phyloP scores from a whole-genome alignment of 345 rosid genomes.

The Linum usitatissimum region DNA sequence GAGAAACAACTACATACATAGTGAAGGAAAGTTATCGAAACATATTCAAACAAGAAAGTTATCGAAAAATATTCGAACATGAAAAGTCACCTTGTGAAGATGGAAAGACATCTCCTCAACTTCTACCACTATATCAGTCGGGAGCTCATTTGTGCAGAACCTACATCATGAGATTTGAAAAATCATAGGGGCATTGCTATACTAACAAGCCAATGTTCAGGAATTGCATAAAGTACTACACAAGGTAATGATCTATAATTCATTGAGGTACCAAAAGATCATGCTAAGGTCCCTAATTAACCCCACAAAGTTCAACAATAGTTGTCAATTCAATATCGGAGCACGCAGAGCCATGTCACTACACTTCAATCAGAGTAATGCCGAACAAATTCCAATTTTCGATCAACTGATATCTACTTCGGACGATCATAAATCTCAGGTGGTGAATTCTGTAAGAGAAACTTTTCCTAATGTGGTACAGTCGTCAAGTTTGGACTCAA shows the following conservation, averaged over 20 bases:
- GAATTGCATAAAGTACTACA: background rate
- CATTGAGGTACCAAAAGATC: background rate
- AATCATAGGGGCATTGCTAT: background rate
- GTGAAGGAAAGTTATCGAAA: too few relatives aligned
- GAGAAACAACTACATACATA: constrained; percentile 9
- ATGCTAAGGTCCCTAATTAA: background rate
- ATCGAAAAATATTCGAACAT: background rate
- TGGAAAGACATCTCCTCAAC: constrained; percentile 93
- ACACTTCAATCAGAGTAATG: too few relatives aligned
- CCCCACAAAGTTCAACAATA: background rate
- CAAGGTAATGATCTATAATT: background rate
- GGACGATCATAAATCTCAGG: too few relatives aligned
- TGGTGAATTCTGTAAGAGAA: too few relatives aligned
- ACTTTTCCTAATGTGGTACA: too few relatives aligned
- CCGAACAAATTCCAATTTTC: too few relatives aligned
- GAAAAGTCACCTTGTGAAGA: constrained; percentile 78
- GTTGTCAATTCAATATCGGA: too few relatives aligned
- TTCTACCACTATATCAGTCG: constrained; percentile 79
- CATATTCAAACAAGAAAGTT: too few relatives aligned
- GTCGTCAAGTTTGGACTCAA: too few relatives aligned
- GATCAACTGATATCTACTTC: too few relatives aligned
- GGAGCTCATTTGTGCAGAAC: constrained; percentile 98
- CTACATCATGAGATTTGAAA: constrained; percentile 21
- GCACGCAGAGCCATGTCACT: too few relatives aligned
- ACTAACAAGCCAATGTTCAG: background rate